phyloP scores from a whole-genome alignment of 2,329 filamentous ascomycete genomes.

The Cladorrhinum sp. region DNA sequence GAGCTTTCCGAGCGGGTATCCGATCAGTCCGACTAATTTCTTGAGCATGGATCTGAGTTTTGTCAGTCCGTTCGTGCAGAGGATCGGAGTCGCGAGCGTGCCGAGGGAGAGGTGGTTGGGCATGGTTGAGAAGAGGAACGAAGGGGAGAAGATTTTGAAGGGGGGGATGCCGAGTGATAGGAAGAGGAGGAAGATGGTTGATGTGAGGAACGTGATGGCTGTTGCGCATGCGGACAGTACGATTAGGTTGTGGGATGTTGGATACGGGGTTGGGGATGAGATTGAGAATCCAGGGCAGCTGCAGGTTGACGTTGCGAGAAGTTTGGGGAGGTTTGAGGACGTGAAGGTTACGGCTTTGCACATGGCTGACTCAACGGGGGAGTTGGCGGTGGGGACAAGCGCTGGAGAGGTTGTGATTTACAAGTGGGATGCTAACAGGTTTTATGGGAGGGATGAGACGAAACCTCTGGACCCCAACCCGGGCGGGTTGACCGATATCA shows the following conservation, averaged over 20 bases:
- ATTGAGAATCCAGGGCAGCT: constrained; percentile 81
- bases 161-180: constrained; percentile 73
- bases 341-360: constrained; percentile 77
- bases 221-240: constrained; percentile 89
- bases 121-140: constrained; percentile 77
- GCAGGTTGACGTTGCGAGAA: constrained; percentile 82
- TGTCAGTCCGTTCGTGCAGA: constrained; percentile 83
- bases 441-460: constrained; percentile 60
- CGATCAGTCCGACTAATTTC: constrained; percentile 89
- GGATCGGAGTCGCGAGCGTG: constrained; percentile 67
- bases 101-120: constrained; percentile 83
- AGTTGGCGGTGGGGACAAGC: constrained; percentile 77
- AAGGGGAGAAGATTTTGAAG: constrained; percentile 72
- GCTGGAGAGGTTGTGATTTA: constrained; percentile 86
- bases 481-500: constrained; percentile 72
- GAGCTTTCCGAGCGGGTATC: constrained; percentile 87
- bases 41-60: constrained; percentile 84
- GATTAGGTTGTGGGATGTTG: constrained; percentile 88
- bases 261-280: constrained; percentile 85
- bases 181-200: constrained; percentile 67
- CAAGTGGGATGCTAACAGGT: constrained; percentile 79
- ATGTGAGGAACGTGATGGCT: constrained; percentile 79
- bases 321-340: constrained; percentile 73
- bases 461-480: constrained; percentile 55
- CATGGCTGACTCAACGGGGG: constrained; percentile 75